Evolutionary conservation across 139 green algal species (phyloP), one percentile per base, ranked within the genome.

Genomic region (Nannochloris sp.): DNA sequence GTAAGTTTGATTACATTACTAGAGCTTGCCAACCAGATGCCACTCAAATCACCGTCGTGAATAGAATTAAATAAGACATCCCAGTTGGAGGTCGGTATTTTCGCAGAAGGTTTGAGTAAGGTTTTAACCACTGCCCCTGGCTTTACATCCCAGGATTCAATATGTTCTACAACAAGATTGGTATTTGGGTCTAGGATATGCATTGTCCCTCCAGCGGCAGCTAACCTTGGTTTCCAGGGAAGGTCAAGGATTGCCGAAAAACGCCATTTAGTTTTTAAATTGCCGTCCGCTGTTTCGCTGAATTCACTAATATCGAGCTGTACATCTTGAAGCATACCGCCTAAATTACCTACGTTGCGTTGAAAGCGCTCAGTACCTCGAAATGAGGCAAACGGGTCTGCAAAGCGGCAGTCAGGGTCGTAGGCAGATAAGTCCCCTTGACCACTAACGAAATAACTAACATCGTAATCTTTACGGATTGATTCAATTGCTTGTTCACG

Each of bases 341-440:
- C 88, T 13, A 95, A 71, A 66, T 95, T 95, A 56, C 65, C 54
- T 5, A 95, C 88, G 42, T 95, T 95, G 33, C 85, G 76, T 63
- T 95, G 89, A 78, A 95, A 95, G 14, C 83, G 70, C 6, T 72
- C n/a, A 7, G 67, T 71, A 24, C 84, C 82, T 0, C 35, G 54
- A 63, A 89, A 78, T 2, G 24, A 35, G 24, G 71, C 81, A 64
- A 88, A 88, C 0, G 79, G 72, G 47, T 91, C 85, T 4, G 78
- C 81, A 64, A 92, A 92, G 15, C 76, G 59, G 77, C 86, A 93
- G 19, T 90, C 54, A 0, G 54, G 35, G 3, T 72, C 79, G 53
- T 82, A 85, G 4, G 70, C 70, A 4, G 37, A 39, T 54, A 88
- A 65, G 27, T 80, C 63, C 12, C 79, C 75, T 2, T 54, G 25